phyloP scores from a whole-genome alignment of 2,329 filamentous ascomycete genomes.

The Pseudocercospora fijiensis region DNA sequence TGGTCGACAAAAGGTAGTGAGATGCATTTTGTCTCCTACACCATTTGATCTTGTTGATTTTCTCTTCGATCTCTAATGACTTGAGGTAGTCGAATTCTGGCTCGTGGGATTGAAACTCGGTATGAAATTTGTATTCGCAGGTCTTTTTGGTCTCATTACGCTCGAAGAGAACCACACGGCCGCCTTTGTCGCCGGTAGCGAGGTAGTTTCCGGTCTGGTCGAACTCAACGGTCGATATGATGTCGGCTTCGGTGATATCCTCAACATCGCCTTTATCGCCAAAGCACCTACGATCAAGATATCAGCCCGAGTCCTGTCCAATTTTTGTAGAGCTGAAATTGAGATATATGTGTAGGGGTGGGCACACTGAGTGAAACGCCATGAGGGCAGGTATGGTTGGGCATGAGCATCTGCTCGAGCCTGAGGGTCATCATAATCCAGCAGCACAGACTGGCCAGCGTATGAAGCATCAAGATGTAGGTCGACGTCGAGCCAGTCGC shows the following conservation, averaged over 20 bases:
- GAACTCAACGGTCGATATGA: conserved; percentile 88
- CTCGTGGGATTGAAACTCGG: conserved; percentile 98
- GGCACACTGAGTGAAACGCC: conserved; percentile 28
- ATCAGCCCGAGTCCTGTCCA: conserved; percentile 26
- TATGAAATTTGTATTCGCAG: conserved; percentile 99
- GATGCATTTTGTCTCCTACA: conserved; percentile 97
- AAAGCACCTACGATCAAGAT: conserved; percentile 71
- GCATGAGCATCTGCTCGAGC: conserved; percentile 10
- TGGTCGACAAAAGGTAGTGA: conserved; percentile 95
- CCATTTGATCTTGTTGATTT: conserved; percentile 99
- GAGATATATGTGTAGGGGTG: conserved; percentile 2
- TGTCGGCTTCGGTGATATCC: conserved; percentile 95
- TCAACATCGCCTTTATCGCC: conserved; percentile 99
- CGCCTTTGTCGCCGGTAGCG: conserved; percentile 86
- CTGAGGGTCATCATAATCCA: conserved; percentile 16
- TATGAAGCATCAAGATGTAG: background rate
- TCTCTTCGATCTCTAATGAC: conserved; percentile 98
- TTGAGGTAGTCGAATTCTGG: conserved; percentile 99
- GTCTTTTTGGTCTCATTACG: conserved; percentile 99
- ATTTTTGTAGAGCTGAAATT: background rate
- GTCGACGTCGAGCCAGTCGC: conserved; percentile 1
- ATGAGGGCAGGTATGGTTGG: conserved; percentile 1
- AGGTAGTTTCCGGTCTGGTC: conserved; percentile 88
- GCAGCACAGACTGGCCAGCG: conserved; percentile 1
- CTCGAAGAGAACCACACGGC: conserved; percentile 81